Evolutionary conservation across 192 early-diverging fungal genomes (phyloP).

Genomic region (Umbelopsis ramanniana): DNA sequence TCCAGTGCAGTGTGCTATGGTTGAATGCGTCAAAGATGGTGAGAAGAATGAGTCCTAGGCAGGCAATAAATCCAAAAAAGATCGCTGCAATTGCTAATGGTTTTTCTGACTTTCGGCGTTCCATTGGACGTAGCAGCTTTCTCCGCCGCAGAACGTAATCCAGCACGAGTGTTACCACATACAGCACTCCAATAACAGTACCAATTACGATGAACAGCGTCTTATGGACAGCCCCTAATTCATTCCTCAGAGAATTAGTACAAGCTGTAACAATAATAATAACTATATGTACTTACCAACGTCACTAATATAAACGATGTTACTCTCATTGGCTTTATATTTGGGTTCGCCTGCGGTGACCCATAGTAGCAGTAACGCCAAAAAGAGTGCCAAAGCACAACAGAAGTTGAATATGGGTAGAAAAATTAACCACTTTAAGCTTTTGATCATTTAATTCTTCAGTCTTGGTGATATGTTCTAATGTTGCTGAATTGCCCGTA

Average conservation of each 20-base stretch:
- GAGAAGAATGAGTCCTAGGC: background rate
- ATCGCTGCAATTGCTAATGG: background rate
- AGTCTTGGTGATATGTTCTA: too few species aligned
- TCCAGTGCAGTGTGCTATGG: conserved; percentile 15
- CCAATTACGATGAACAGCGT: background rate
- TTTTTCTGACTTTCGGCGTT: background rate
- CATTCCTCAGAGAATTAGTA: background rate
- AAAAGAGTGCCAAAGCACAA: background rate
- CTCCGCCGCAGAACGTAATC: conserved; percentile 2
- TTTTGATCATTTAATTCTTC: background rate
- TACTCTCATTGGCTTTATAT: conserved; percentile 4
- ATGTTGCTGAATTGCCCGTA: too few species aligned
- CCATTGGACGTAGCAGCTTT: background rate
- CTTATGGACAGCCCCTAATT: background rate
- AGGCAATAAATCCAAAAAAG: background rate
- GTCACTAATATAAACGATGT: conserved; percentile 17
- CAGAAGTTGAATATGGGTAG: conserved; percentile 9
- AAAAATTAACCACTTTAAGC: background rate
- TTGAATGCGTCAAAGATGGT: conserved; percentile 24
- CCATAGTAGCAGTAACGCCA: conserved; percentile 4
- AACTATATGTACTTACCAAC: background rate
- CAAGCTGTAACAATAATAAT: background rate
- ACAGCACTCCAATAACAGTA: background rate
- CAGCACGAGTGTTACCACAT: background rate
- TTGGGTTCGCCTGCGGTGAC: background rate